These are phyloP conservation scores for Amniculicola lignicola DNA, from an alignment of 495 filamentous ascomycete species.

Conservation along the genomic window DNA sequence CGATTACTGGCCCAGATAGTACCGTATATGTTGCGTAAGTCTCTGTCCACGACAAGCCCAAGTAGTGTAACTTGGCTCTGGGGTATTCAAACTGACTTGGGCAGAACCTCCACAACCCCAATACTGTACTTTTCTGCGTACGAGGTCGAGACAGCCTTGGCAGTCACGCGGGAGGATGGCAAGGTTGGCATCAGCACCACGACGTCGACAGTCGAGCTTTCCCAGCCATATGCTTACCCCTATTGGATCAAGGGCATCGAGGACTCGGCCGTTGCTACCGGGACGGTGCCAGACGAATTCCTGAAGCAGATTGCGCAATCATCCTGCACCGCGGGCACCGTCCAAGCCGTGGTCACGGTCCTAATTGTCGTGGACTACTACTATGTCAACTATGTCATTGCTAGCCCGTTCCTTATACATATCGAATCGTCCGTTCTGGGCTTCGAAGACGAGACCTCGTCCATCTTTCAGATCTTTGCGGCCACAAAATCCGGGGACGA, in stretches of 20 bases:
- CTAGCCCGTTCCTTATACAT: slow-evolving; percentile 26
- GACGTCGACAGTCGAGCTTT: slow-evolving; percentile 17
- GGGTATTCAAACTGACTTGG: not conserved
- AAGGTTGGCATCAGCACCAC: not conserved
- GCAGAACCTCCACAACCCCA: slow-evolving; percentile 33
- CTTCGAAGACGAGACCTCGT: slow-evolving; percentile 8
- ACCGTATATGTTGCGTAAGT: slow-evolving; percentile 29
- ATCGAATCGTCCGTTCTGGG: slow-evolving; percentile 25
- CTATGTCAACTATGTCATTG: not conserved
- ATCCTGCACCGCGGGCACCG: slow-evolving; percentile 15
- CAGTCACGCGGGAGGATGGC: slow-evolving; percentile 6
- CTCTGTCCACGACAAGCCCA: not conserved
- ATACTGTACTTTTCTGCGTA: slow-evolving; percentile 38
- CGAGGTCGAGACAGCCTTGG: slow-evolving; percentile 19
- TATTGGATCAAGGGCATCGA: slow-evolving; percentile 18
- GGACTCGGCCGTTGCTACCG: slow-evolving; percentile 10
- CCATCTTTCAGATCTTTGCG: not conserved
- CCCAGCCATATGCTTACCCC: slow-evolving; percentile 7
- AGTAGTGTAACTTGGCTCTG: not conserved
- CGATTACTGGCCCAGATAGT: slow-evolving; percentile 19
- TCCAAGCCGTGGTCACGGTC: slow-evolving; percentile 22
- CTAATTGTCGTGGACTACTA: slow-evolving; percentile 25
- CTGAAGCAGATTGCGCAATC: slow-evolving; percentile 28
- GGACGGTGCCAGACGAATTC: slow-evolving; percentile 22
- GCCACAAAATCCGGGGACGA: not conserved